Evolutionary conservation across 305 asterid genomes (phyloP).

Genomic region (Ilex paraguariensis): DNA sequence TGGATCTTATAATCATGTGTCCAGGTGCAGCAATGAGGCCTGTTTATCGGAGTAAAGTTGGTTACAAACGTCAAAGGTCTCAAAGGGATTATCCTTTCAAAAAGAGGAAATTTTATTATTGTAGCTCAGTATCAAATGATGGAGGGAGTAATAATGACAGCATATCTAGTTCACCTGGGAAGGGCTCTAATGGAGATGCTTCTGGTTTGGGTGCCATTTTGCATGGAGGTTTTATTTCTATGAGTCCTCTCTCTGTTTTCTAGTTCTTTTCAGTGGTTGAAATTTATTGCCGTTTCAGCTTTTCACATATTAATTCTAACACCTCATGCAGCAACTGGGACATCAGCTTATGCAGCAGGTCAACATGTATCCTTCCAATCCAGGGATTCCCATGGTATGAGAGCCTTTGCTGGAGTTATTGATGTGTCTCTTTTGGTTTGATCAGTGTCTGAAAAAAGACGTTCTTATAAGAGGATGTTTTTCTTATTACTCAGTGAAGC

Average conservation of each 20-base stretch:
- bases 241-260: too few relatives aligned
- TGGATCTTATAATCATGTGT: constrained; percentile 14
- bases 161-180: constrained; percentile 31
- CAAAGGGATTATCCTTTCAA: constrained; percentile 84
- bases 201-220: constrained; percentile 28
- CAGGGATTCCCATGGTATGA: constrained; percentile 62
- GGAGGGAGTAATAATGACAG: constrained; percentile 46
- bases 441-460: constrained; percentile 8
- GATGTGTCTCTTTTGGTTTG: constrained; percentile 5
- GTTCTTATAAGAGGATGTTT: constrained; percentile 27
- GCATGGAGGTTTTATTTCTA: constrained; percentile 40
- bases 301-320: constrained; percentile 17
- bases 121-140: constrained; percentile 43
- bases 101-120: constrained; percentile 70
- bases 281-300: constrained; percentile 1
- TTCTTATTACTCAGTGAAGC: constrained; percentile 60
- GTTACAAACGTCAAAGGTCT: constrained; percentile 57
- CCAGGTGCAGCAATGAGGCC: constrained; percentile 38
- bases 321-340: constrained; percentile 32
- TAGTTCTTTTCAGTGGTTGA: constrained; percentile 8
- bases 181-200: constrained; percentile 35
- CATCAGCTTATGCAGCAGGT: constrained; percentile 37
- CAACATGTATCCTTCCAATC: constrained; percentile 46
- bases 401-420: background rate
- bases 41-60: constrained; percentile 39